Base-by-base conservation (phyloP, 257 asterid genomes). In the Nicotiana otophora region DNA sequence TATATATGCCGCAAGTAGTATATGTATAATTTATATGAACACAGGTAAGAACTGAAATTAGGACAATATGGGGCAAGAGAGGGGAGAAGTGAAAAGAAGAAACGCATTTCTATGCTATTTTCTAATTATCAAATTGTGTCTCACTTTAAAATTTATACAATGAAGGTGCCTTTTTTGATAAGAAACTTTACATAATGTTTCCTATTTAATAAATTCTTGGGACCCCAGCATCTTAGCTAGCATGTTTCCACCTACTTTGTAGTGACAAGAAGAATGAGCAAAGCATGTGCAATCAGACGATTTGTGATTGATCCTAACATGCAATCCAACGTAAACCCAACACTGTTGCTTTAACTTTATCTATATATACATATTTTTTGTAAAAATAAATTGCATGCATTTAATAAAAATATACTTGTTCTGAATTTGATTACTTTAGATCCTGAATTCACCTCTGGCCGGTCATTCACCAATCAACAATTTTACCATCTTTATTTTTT, bases 261-360 rank as follows among this genome's bases (percentile, higher is more conserved):
- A 48, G 80, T 28, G 80, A 75, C 63, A 8, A 75, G 26, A 75
- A 75, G 80, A 75, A 51, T 48, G 63, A 26, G 62, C 80, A 74
- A 26, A 74, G 80, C 80, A 75, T 75, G 80, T 75, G 80, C 80
- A 15, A 26, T 51, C 10, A 75, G 80, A 75, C 26, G 26, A 48
- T 48, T 26, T 51, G 42, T 51, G 42, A 26, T 51, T 51, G 16
- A 75, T 51, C 80, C 46, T 75, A 51, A 75, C 80, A 51, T 75
- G 63, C 63, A 15, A 48, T 75, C 80, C 80, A 75, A 51, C 16
- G 51, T 16, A 75, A 48, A 26, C 9, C 46, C 80, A 51, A 23
- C 26, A 23, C 26, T 23, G 3, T 34, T 34, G 9, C 6, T 17
- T 66, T 1, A 10, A 0, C 77, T 68, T 2, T 8, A 34, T 34